These are phyloP conservation scores for Phialophora chinensis DNA, from an alignment of 2,329 filamentous ascomycete species.

Conservation along the genomic window DNA sequence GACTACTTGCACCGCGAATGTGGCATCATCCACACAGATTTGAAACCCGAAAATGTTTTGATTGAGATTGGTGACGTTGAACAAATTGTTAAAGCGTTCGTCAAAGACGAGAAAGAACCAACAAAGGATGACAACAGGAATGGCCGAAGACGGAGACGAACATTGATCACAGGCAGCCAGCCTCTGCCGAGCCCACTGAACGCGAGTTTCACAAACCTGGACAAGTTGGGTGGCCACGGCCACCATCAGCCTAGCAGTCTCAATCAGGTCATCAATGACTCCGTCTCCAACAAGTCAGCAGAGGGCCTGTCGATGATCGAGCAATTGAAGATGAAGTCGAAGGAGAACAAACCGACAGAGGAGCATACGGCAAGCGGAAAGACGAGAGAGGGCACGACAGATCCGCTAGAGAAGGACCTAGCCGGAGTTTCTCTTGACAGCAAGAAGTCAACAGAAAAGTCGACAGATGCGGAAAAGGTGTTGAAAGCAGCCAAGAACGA, in stretches of 20 bases:
- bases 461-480: conserved; percentile 64
- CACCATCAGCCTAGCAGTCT: conserved; percentile 72
- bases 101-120: conserved; percentile 78
- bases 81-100: conserved; percentile 95
- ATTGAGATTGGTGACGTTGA: conserved; percentile 99
- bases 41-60: conserved; percentile 93
- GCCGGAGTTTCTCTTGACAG: conserved; percentile 87
- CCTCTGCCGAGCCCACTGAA: conserved; percentile 94
- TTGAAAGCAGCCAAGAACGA: conserved; percentile 55
- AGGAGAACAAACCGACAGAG: conserved; percentile 41
- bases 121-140: conserved; percentile 92
- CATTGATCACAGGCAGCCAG: conserved; percentile 95
- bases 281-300: conserved; percentile 45
- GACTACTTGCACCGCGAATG: conserved; percentile 98
- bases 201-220: conserved; percentile 81
- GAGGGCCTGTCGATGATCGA: conserved; percentile 64
- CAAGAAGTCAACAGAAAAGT: conserved; percentile 57
- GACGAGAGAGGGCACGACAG: conserved; percentile 69
- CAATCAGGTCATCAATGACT: conserved; percentile 80
- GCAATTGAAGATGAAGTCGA: conserved; percentile 58
- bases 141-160: conserved; percentile 84
- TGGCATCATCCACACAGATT: conserved; percentile 93
- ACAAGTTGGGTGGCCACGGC: conserved; percentile 64
- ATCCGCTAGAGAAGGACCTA: conserved; percentile 88
- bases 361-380: conserved; percentile 57